phyloP scores from a whole-genome alignment of 2,329 filamentous ascomycete species.

The Lecanosticta acicola region DNA sequence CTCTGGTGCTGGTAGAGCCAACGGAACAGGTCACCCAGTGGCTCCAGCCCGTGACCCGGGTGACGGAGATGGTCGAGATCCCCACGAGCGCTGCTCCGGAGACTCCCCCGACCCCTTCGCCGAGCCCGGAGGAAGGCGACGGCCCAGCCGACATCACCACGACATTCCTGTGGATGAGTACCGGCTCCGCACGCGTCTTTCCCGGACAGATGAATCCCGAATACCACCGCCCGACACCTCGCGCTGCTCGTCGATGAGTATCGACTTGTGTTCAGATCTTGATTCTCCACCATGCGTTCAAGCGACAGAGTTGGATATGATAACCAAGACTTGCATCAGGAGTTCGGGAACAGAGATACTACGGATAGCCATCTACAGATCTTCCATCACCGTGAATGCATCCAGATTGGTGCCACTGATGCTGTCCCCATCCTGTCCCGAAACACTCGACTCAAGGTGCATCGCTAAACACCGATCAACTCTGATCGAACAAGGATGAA shows the following conservation, averaged over 20 bases:
- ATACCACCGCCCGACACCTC: neutral
- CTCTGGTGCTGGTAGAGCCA: conserved; percentile 19
- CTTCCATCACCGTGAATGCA: no score
- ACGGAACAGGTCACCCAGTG: conserved; percentile 19
- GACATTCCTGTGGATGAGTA: neutral
- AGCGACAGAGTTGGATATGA: neutral
- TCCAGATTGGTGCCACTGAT: neutral
- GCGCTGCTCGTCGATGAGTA: neutral
- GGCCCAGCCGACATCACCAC: neutral
- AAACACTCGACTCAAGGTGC: no score
- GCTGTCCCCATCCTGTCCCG: no score
- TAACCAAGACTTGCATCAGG: neutral
- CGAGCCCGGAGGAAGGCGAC: neutral
- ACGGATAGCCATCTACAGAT: neutral
- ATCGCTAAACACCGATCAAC: neutral
- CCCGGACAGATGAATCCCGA: conserved; percentile 6
- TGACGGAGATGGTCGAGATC: conserved; percentile 17
- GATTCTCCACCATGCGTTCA: neutral
- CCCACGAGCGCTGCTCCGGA: neutral
- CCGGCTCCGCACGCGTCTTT: neutral
- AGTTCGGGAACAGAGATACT: neutral
- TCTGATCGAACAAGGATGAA: neutral
- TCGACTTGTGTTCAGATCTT: neutral
- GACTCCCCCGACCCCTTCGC: neutral
- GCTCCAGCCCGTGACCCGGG: conserved; percentile 9